phyloP scores from a whole-genome alignment of 257 asterid species.

The Datura wrightii region DNA sequence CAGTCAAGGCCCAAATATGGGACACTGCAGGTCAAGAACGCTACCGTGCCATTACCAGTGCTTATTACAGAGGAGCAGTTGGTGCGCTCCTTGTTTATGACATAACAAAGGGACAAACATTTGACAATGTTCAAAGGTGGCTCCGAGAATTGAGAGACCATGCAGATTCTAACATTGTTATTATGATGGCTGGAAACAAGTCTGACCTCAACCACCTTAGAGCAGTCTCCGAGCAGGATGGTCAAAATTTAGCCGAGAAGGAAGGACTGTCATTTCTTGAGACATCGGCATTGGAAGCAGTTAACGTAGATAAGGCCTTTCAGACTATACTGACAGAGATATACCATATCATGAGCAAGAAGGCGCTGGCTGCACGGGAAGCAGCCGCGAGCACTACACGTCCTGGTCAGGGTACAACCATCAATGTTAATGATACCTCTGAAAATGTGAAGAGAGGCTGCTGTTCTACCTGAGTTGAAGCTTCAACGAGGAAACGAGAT shows the following conservation, averaged over 20 bases:
- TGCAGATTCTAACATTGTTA: conserved; percentile 36
- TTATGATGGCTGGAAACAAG: conserved; percentile 38
- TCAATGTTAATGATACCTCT: conserved; percentile 27
- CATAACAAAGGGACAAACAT: conserved; percentile 36
- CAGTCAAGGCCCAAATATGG: conserved; percentile 37
- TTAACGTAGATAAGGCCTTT: conserved; percentile 32
- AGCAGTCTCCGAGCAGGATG: conserved; percentile 34
- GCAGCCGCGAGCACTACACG: conserved; percentile 6
- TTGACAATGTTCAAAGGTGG: conserved; percentile 35
- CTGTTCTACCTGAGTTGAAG: conserved; percentile 20
- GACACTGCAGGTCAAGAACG: conserved; percentile 39
- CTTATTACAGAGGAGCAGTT: conserved; percentile 37
- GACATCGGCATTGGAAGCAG: conserved; percentile 36
- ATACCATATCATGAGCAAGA: conserved; percentile 34
- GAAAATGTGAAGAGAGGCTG: conserved; percentile 31
- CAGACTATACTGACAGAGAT: conserved; percentile 35
- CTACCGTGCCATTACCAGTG: conserved; percentile 37
- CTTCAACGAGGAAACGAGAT: background rate
- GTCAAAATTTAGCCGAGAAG: conserved; percentile 32
- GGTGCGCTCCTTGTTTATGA: conserved; percentile 38
- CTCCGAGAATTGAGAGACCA: conserved; percentile 39
- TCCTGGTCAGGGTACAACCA: conserved; percentile 37
- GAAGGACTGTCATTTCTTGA: conserved; percentile 35
- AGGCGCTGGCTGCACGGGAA: conserved; percentile 37
- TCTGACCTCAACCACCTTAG: conserved; percentile 33